A percentile compares a stretch with the other conserved stretches of the same genome.
Conservation (phyloP, 2,329 filamentous ascomycete species). For the Sodiomyces alkalinus region DNA sequence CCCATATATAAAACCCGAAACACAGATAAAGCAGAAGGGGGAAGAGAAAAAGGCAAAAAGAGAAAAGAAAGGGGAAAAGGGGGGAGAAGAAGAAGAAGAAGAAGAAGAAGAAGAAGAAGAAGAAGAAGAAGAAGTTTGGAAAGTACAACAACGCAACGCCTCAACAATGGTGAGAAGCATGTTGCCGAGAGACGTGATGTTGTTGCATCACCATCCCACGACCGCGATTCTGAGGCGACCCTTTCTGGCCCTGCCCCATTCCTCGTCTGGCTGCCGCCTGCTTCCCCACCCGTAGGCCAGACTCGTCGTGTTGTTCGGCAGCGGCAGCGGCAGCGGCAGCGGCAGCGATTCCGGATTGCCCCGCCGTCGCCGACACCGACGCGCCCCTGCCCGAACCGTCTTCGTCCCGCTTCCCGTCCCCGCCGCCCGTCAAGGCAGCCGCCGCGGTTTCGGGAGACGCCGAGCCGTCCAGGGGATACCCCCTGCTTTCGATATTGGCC, state of each 20-base stretch:
- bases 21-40: no score
- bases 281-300: background rate
- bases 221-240: background rate
- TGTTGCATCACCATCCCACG: no score
- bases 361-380: no score
- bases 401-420: slow-evolving; percentile 4
- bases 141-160: no score
- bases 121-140: background rate
- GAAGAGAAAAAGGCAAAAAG: background rate
- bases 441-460: background rate
- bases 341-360: no score
- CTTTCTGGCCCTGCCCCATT: background rate
- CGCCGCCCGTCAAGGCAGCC: no score
- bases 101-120: slow-evolving; percentile 1
- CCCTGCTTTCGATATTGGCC: slow-evolving; percentile 7
- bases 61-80: background rate
- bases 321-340: no score
- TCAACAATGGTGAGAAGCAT: no score
- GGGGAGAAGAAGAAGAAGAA: slow-evolving; percentile 1
- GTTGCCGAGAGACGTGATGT: no score
- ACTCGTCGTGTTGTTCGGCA: background rate
- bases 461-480: background rate
- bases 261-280: background rate
- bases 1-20: no score
- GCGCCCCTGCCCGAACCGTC: no score